Evolutionary conservation across 1,284 basidiomycete species (phyloP).

Genomic region (Xanthoconium separans): DNA sequence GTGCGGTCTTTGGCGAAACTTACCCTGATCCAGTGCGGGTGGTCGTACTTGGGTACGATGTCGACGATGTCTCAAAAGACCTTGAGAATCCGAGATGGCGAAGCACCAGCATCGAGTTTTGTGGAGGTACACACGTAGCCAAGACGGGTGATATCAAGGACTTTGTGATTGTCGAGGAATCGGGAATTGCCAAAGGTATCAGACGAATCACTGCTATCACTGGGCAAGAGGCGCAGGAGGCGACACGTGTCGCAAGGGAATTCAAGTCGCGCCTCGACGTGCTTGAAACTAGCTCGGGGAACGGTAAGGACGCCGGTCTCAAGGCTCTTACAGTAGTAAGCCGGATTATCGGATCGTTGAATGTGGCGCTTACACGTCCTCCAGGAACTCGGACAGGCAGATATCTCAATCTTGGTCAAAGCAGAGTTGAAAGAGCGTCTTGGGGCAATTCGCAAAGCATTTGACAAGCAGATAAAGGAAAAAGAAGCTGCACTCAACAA

Average conservation of each 20-base stretch:
- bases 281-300: conserved; percentile 67
- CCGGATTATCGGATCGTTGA: conserved; percentile 13
- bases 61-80: conserved; percentile 85
- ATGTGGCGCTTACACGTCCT: conserved; percentile 6
- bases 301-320: conserved; percentile 82
- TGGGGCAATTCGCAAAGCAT: conserved; percentile 71
- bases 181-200: conserved; percentile 97
- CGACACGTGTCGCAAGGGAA: conserved; percentile 68
- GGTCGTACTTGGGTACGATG: conserved; percentile 84
- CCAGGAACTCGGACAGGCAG: conserved; percentile 88
- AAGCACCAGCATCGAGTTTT: conserved; percentile 92
- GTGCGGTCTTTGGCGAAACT: conserved; percentile 97
- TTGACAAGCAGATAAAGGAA: conserved; percentile 87
- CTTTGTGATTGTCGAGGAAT: conserved; percentile 93
- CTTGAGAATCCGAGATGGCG: conserved; percentile 91
- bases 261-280: conserved; percentile 66
- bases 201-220: conserved; percentile 94
- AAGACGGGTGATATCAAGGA: conserved; percentile 96
- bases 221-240: conserved; percentile 88
- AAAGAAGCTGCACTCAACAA: conserved; percentile 79
- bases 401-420: conserved; percentile 87
- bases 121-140: conserved; percentile 96
- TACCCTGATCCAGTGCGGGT: conserved; percentile 98
- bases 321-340: conserved; percentile 80
- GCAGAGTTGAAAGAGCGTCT: conserved; percentile 78